These are phyloP conservation scores for Ustilago cynodontis DNA, from an alignment of 1,284 basidiomycete species.

Conservation along the genomic window DNA sequence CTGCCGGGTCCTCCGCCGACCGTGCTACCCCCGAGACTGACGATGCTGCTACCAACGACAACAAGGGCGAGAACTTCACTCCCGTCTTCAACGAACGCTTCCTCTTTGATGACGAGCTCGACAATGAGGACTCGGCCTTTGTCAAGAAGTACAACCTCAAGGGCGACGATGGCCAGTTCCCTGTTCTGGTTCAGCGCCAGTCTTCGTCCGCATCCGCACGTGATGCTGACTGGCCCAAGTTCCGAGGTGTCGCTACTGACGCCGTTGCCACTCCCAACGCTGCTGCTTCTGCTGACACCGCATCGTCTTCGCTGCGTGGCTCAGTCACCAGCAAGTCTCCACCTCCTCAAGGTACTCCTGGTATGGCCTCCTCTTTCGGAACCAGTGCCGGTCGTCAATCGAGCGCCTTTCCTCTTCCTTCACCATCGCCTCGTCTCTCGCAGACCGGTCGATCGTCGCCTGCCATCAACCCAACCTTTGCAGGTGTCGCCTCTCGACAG, in stretches of 20 bases:
- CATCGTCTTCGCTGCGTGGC: constrained; percentile 24
- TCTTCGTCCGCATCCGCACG: constrained; percentile 75
- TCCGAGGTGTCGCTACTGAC: constrained; percentile 73
- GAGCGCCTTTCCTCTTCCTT: constrained; percentile 41
- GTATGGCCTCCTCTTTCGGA: constrained; percentile 43
- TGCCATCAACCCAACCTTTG: constrained; percentile 39
- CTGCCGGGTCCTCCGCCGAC: not conserved
- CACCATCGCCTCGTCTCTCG: constrained; percentile 43
- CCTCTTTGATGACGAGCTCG: constrained; percentile 67
- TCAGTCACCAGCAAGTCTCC: constrained; percentile 66
- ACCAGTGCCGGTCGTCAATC: constrained; percentile 38
- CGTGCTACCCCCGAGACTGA: not conserved
- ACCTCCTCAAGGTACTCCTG: constrained; percentile 70
- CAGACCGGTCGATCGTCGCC: constrained; percentile 49
- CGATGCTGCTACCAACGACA: constrained; percentile 3
- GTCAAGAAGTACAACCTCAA: constrained; percentile 69
- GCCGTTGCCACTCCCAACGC: too few relatives aligned
- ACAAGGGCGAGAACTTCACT: constrained; percentile 46
- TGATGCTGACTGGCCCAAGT: constrained; percentile 93
- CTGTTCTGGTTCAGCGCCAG: constrained; percentile 71
- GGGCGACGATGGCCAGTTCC: constrained; percentile 75
- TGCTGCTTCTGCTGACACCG: constrained; percentile 9
- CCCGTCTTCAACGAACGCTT: constrained; percentile 67
- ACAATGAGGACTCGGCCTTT: constrained; percentile 68
- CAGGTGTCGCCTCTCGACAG: constrained; percentile 36